Conservation (phyloP, 2,329 filamentous ascomycete species). For the Didymella exigua region DNA sequence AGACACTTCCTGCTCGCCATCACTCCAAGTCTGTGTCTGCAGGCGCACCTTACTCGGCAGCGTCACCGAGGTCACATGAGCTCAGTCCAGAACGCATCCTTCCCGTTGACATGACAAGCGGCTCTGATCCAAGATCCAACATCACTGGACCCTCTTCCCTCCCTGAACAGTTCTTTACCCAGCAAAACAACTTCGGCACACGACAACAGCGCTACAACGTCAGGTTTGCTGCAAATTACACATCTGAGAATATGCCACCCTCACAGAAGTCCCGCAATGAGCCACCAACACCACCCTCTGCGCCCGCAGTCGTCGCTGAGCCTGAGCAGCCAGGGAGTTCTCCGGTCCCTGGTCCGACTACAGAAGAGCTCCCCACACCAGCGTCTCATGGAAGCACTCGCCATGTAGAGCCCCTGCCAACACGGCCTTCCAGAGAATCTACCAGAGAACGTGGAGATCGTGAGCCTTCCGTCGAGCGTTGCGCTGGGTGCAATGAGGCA, state of each 20-base stretch:
- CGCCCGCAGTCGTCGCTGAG: constrained; percentile 8
- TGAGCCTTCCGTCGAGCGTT: constrained; percentile 28
- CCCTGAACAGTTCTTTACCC: constrained; percentile 12
- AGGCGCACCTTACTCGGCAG: background rate
- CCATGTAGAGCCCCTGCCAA: constrained; percentile 8
- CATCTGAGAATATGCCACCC: constrained; percentile 27
- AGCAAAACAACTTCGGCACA: constrained; percentile 18
- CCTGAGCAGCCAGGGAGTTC: constrained; percentile 13
- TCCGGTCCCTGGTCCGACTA: constrained; percentile 8
- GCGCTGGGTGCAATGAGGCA: constrained; percentile 26
- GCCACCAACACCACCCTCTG: constrained; percentile 14
- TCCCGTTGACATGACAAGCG: constrained; percentile 7
- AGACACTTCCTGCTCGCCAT: constrained; percentile 3
- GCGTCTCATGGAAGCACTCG: constrained; percentile 4
- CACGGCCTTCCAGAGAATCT: constrained; percentile 5
- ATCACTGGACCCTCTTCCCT: constrained; percentile 13
- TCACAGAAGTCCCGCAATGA: constrained; percentile 27
- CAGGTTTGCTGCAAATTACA: constrained; percentile 31
- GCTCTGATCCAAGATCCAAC: constrained; percentile 11
- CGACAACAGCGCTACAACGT: constrained; percentile 37
- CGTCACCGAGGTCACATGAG: constrained; percentile 22
- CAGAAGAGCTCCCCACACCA: constrained; percentile 15
- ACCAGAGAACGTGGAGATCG: constrained; percentile 11
- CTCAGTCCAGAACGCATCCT: constrained; percentile 11
- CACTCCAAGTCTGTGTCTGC: constrained; percentile 16